These are phyloP conservation scores for Pulicaria dysenterica DNA, from an alignment of 129 eudicot species.

Conservation along the genomic window DNA sequence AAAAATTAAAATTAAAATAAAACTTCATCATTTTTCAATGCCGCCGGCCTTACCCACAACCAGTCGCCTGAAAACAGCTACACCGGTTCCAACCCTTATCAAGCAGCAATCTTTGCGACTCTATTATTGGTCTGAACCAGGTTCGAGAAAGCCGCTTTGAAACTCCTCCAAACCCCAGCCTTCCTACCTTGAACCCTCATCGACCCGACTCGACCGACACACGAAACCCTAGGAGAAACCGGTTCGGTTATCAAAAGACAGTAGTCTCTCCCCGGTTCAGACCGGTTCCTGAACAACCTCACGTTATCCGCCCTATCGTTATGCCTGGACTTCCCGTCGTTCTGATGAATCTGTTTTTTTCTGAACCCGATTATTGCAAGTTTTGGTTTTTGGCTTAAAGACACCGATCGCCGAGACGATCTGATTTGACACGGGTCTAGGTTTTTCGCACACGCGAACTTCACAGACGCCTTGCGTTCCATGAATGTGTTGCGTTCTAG, in stretches of 20 bases:
- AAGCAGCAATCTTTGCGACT: slow-evolving; percentile 26
- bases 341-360: slow-evolving; percentile 26
- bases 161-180: slow-evolving; percentile 41
- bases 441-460: slow-evolving; percentile 35
- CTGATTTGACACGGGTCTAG: slow-evolving; percentile 34
- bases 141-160: slow-evolving; percentile 39
- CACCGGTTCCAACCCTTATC: slow-evolving; percentile 26
- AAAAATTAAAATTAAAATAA: not conserved
- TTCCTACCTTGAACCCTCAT: slow-evolving; percentile 32
- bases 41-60: not conserved
- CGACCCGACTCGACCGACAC: slow-evolving; percentile 58
- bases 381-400: slow-evolving; percentile 31
- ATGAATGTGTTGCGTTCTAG: slow-evolving; percentile 43
- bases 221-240: slow-evolving; percentile 60
- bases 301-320: slow-evolving; percentile 21
- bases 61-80: slow-evolving; percentile 8
- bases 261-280: slow-evolving; percentile 53
- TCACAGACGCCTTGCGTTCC: slow-evolving; percentile 49
- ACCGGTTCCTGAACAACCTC: slow-evolving; percentile 52
- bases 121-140: slow-evolving; percentile 30
- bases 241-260: slow-evolving; percentile 44
- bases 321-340: slow-evolving; percentile 16
- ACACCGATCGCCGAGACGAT: slow-evolving; percentile 25
- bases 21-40: not conserved
- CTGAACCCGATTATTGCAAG: slow-evolving; percentile 48